A percentile compares a stretch with the other conserved stretches of the same genome.
phyloP scores from a whole-genome alignment of 2,329 filamentous ascomycete genomes.

The Periconia sp. region DNA sequence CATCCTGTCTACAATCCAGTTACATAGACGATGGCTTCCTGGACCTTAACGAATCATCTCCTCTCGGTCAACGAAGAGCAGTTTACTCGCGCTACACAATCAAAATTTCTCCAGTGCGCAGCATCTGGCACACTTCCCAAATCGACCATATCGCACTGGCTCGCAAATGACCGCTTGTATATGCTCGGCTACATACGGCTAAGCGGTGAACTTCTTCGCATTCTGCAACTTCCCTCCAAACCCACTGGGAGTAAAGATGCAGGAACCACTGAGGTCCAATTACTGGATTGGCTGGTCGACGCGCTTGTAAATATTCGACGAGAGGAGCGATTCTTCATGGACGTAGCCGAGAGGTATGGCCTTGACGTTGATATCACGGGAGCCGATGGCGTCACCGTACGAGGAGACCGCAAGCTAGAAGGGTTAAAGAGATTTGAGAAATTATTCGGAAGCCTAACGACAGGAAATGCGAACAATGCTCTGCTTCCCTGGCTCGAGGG shows the following conservation, averaged over 20 bases:
- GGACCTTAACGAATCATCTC: slow-evolving; percentile 32
- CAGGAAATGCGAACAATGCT: not conserved
- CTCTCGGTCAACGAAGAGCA: slow-evolving; percentile 28
- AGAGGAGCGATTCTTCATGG: slow-evolving; percentile 33
- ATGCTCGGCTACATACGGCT: slow-evolving; percentile 34
- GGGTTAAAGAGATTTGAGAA: slow-evolving; percentile 34
- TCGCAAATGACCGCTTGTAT: slow-evolving; percentile 38
- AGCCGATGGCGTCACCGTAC: slow-evolving; percentile 2
- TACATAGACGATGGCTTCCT: slow-evolving; percentile 4
- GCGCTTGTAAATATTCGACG: slow-evolving; percentile 35
- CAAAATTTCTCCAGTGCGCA: slow-evolving; percentile 31
- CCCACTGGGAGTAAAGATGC: slow-evolving; percentile 14
- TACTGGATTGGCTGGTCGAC: slow-evolving; percentile 34
- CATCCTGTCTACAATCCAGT: too few species aligned
- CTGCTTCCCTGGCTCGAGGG: slow-evolving; percentile 37
- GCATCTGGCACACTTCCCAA: slow-evolving; percentile 35
- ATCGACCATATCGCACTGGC: slow-evolving; percentile 33
- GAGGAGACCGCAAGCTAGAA: slow-evolving; percentile 20
- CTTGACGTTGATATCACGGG: slow-evolving; percentile 19
- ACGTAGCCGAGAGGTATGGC: slow-evolving; percentile 31
- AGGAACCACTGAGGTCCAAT: slow-evolving; percentile 20
- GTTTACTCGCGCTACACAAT: slow-evolving; percentile 32
- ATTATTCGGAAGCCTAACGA: slow-evolving; percentile 22
- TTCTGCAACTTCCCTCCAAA: slow-evolving; percentile 13
- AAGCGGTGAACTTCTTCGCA: slow-evolving; percentile 24